Base-by-base conservation (phyloP, 805 yeast genomes). In the Wickerhamiella alocasiicola region DNA sequence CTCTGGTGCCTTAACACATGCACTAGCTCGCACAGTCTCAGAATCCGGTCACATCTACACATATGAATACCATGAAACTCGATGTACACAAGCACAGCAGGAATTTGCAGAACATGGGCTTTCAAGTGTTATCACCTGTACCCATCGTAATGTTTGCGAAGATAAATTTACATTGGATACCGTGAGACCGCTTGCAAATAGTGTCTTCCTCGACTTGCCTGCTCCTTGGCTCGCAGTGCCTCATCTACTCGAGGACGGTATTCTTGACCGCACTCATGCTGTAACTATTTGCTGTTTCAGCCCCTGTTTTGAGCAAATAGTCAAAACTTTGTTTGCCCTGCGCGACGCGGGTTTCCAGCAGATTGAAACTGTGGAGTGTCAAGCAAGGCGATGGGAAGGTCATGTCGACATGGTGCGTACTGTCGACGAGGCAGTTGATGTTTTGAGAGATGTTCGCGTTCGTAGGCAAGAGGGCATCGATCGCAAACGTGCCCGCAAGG, bases 231-330 rank as follows among this genome's bases (percentile, higher is more conserved):
- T 75, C 27, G 98, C 98, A 5, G 80, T 91, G 40, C 83, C 84
- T 5, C 78, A 80, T 59, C 61, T 88, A 34, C 19, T 39, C 3
- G 62, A 66, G 9, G 50, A 54, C 24, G 93, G 81, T 1, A 68
- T 81, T 12, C 39, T 52, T 9, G 62, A 80, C 6, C 57, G 63
- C 6, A 62, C 62, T 15, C 64, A 67, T 42, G 65, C 67, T 20
- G 81, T 76, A 17, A 76, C 81, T 2, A 70, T 91, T 41, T 91
- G 99, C 61, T 91, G 98, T 60, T 91, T 91, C 56, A 82, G 94
- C 29, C 99, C 99, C 7, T 91, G 99, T 60, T 81, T 91, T 36
- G 99, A 91, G 61, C 99, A 91, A 63, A 98, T 91, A 3, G 79
- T 79, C 44, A 78, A 81, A 55, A 82, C 97, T 0, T 75, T 88